A percentile compares a stretch with the other conserved stretches of the same genome.
phyloP scores from a whole-genome alignment of 176 grass and related monocot species.

The Tillandsia fasciculata region DNA sequence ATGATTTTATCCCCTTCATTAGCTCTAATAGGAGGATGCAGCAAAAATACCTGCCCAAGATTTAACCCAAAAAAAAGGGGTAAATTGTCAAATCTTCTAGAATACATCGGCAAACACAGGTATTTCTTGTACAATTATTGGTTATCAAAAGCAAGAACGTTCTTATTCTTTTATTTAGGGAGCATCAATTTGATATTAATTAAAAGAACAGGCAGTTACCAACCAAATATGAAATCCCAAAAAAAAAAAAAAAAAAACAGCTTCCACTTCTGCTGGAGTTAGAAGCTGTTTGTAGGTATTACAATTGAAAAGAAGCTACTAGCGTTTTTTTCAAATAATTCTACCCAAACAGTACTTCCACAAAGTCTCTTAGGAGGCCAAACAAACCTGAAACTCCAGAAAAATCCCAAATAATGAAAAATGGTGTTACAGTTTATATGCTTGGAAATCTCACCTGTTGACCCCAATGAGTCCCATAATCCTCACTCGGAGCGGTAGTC shows the following conservation, averaged over 20 bases:
- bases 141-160: background rate
- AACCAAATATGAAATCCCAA: too few species aligned
- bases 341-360: too few species aligned
- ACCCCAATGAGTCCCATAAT: constrained; percentile 81
- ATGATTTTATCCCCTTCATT: constrained; percentile 60
- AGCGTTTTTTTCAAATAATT: too few species aligned
- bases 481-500: constrained; percentile 67
- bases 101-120: background rate
- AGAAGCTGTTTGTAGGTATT: too few species aligned
- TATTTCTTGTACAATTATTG: background rate
- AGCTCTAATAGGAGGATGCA: constrained; percentile 56
- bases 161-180: too few species aligned
- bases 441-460: constrained; percentile 64
- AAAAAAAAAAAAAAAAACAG: too few species aligned
- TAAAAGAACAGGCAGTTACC: too few species aligned
- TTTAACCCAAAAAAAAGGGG: background rate
- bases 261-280: too few species aligned
- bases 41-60: constrained; percentile 63
- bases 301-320: too few species aligned
- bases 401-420: background rate
- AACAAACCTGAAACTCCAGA: background rate
- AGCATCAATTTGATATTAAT: too few species aligned
- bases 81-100: background rate
- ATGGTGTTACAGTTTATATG: background rate
- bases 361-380: background rate